These are phyloP conservation scores for Strobilomyces confusus DNA, from an alignment of 768 basidiomycete genomes.

Conservation along the genomic window DNA sequence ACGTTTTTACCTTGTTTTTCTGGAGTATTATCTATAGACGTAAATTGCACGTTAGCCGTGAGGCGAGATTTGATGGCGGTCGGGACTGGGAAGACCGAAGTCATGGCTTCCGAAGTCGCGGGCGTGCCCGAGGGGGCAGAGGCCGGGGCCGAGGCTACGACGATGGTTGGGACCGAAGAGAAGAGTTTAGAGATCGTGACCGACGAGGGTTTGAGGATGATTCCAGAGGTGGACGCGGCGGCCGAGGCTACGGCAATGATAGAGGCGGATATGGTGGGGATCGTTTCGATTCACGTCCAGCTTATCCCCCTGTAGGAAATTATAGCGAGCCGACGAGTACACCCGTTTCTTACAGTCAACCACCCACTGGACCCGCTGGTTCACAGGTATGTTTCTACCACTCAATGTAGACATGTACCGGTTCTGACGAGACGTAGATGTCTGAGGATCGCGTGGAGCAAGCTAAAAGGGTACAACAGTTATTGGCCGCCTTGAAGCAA, in stretches of 20 bases:
- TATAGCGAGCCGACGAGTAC: constrained; percentile 27
- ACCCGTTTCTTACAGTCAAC: constrained; percentile 23
- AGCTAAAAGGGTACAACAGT: constrained; percentile 80
- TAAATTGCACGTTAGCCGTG: constrained; percentile 19
- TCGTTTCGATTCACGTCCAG: constrained; percentile 41
- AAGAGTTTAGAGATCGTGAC: constrained; percentile 40
- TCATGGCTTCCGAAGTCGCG: constrained; percentile 38
- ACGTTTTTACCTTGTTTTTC: constrained; percentile 5
- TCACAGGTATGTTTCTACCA: constrained; percentile 29
- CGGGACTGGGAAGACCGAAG: constrained; percentile 46
- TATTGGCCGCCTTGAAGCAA: constrained; percentile 78
- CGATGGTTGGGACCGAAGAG: constrained; percentile 44
- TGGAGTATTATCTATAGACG: constrained; percentile 2
- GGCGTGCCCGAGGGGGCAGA: constrained; percentile 35
- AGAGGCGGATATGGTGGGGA: constrained; percentile 43
- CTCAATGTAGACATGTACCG: not conserved
- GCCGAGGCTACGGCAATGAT: constrained; percentile 36
- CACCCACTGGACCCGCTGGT: constrained; percentile 15
- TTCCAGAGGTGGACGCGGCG: constrained; percentile 32
- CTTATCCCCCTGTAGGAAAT: constrained; percentile 25
- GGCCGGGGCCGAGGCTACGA: constrained; percentile 35
- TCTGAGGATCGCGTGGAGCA: constrained; percentile 82
- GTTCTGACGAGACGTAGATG: constrained; percentile 5
- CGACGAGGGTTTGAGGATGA: constrained; percentile 35
- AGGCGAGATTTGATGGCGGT: constrained; percentile 34